phyloP scores from a whole-genome alignment of 2,329 filamentous ascomycete species.

The Colletotrichum chlorophyti region DNA sequence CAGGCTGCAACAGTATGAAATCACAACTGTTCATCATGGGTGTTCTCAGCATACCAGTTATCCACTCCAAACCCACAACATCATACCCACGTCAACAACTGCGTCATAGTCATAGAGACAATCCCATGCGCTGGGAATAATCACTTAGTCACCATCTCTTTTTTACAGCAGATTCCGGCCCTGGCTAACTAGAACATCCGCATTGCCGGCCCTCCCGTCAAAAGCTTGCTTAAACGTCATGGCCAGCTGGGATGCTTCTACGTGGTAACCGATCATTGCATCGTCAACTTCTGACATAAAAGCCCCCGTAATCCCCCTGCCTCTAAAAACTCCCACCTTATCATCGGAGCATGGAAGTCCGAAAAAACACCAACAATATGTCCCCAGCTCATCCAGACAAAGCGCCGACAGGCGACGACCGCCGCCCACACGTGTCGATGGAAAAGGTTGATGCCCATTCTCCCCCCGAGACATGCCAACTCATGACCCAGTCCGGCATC shows the following conservation, averaged over 20 bases:
- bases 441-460: neutral
- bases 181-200: neutral
- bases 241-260: too few species aligned
- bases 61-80: neutral
- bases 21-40: too few species aligned
- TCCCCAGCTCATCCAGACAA: neutral
- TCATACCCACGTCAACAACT: conserved; percentile 1
- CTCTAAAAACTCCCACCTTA: neutral
- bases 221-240: too few species aligned
- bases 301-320: too few species aligned
- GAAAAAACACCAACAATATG: neutral
- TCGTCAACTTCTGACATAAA: too few species aligned
- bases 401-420: neutral
- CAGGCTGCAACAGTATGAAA: too few species aligned
- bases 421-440: neutral
- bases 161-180: too few species aligned
- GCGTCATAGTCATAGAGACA: neutral
- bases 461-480: neutral
- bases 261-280: too few species aligned
- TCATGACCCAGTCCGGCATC: neutral
- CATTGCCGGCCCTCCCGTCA: too few species aligned
- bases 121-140: neutral
- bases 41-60: too few species aligned
- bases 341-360: neutral
- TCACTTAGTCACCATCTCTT: too few species aligned